phyloP scores from a whole-genome alignment of 495 filamentous ascomycete species.

The Xylaria sp. region DNA sequence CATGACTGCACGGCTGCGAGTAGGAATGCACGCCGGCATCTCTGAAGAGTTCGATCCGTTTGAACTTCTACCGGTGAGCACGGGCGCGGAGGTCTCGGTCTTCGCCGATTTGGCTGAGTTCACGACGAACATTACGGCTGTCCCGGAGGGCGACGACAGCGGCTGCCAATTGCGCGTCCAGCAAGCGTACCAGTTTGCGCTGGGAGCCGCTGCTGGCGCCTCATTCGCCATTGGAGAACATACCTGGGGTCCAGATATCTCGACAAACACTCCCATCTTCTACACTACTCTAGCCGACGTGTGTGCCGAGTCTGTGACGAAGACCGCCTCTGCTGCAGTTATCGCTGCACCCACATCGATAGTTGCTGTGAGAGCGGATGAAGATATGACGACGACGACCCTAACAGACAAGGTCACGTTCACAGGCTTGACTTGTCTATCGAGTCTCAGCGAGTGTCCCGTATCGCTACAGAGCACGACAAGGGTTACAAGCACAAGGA shows the following conservation, averaged over 20 bases:
- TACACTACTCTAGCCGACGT: constrained; percentile 57
- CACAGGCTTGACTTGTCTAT: constrained; percentile 48
- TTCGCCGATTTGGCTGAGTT: constrained; percentile 62
- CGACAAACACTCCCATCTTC: constrained; percentile 57
- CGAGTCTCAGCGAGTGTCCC: constrained; percentile 54
- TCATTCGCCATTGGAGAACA: constrained; percentile 50
- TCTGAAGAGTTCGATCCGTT: constrained; percentile 36
- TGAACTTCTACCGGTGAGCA: constrained; percentile 32
- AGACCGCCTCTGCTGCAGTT: constrained; percentile 28
- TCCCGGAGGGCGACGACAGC: constrained; percentile 33
- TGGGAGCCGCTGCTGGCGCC: constrained; percentile 60
- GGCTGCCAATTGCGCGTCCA: constrained; percentile 53
- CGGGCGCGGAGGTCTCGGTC: constrained; percentile 55
- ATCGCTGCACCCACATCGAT: constrained; percentile 37
- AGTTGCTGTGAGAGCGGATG: constrained; percentile 38
- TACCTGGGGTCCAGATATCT: constrained; percentile 58
- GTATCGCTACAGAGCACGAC: constrained; percentile 51
- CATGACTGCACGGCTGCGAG: constrained; percentile 53
- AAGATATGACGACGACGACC: constrained; percentile 45
- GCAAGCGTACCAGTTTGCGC: constrained; percentile 55
- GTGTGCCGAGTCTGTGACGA: constrained; percentile 47
- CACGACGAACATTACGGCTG: constrained; percentile 53
- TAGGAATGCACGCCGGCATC: constrained; percentile 55
- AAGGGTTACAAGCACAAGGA: constrained; percentile 40
- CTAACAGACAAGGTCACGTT: constrained; percentile 43